Base-by-base conservation (phyloP, 1,284 basidiomycete species). In the Sporisorium iseilematis-ciliati region DNA sequence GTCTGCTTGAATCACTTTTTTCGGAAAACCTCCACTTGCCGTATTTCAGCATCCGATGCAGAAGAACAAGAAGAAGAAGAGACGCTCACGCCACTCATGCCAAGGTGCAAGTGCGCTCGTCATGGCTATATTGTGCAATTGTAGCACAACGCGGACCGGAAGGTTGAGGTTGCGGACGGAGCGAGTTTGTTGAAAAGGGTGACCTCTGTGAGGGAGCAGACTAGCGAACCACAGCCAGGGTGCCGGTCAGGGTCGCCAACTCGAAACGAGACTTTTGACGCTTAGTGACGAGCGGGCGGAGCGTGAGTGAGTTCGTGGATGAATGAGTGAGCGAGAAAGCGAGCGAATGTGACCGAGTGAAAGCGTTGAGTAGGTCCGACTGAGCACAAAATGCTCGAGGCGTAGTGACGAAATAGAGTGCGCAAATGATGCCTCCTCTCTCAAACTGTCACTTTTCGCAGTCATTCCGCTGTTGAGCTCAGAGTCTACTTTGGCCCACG, bases 381-480 rank as follows among this genome's bases (percentile, higher is more conserved):
- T 11, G 33, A 6, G 33, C 33, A 35, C 16, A 23, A 25, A 31
- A 35, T 21, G 53, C 48, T 52, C 11, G 10, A 50, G 40, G 54
- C 48, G 23, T 29, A 40, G 63, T 65, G 63, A 65, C 57, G 57
- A 59, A 65, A 60, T 51, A 14, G 3, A 16, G 16, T 11, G 12
- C 35, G 16, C 23, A 23, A 57, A 49, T 58, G 46, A 58, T 58
- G 56, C 38, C 38, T 20, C 25, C 57, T 57, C 45, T 38, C 31
- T 21, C 25, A 4, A 10, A 2, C 29, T 23, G 8, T 20, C 10
- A 48, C 57, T 48, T 61, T 67, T 58, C 54, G 33, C 57, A 40
- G 33, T 40, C 33, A 5, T 18, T 11, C n/a, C 23, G 2, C 20
- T 58, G 2, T 10, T 43, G 55, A 25, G 12, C 16, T 21, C 40